Evolutionary conservation across 106 monocot genomes (phyloP), one percentile per base, ranked within the genome.

Genomic region (Allium sativum): DNA sequence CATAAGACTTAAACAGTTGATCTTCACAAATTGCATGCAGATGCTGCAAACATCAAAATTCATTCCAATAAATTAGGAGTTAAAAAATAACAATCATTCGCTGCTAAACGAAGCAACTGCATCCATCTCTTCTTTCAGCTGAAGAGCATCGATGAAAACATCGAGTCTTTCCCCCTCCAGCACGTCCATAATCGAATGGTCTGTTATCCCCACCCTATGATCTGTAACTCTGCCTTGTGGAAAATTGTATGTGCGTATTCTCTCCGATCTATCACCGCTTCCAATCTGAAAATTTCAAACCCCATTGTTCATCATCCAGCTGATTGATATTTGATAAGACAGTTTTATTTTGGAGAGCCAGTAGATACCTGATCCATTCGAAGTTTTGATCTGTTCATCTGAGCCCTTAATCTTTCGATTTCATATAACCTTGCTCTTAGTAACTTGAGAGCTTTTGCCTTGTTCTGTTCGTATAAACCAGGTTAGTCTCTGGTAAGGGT

Each of bases 181-280:
- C 21, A 96, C 65, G 56, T 85, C 87, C 42, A 74, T 73, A 60
- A 96, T 79, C 6, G 87, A 82, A 59, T 96, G 91, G 21, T 82
- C 74, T 22, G 96, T 96, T 66, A 96, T 76, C 21, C 91, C 91
- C 6, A 88, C 75, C 10, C 96, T 79, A 53, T 96, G 96, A 80
- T 96, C 96, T 0, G 96, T 96, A 13, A 91, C 96, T 52, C 91
- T 72, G 7, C 96, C 96, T 46, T 91, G 96, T 6, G 96, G 96
- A 50, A 87, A 96, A 63, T 96, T 96, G 73, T 91, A 96, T 17
- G 96, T 96, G 40, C 96, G 70, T 18, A 96, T 91, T 31, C 96
- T 72, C 68, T 91, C 96, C 6, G 96, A 96, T 68, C 96, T 84
- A 58, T 96, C 96, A 41, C 96, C 96, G 42, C 91, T 91, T 43